Percentiles rank a stretch among this genome's conserved stretches.
Conservation (phyloP, 2,329 filamentous ascomycete species). For the Nakataea oryzae region DNA sequence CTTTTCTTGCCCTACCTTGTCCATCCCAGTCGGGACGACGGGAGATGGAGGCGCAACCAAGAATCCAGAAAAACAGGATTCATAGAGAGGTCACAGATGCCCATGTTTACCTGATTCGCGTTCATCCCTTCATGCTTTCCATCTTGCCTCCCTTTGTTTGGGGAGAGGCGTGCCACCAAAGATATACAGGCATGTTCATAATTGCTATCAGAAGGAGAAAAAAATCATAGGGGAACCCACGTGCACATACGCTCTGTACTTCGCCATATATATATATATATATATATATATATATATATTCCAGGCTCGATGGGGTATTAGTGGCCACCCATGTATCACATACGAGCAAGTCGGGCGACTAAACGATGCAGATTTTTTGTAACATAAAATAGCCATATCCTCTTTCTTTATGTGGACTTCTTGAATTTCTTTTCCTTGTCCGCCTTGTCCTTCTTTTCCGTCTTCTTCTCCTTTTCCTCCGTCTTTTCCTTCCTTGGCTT, state of each 20-base stretch:
- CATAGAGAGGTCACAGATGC: not conserved
- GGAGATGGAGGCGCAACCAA: no score
- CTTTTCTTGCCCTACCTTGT: no score
- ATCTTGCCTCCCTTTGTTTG: no score
- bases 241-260: not conserved
- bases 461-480: conserved; percentile 2
- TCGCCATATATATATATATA: no score
- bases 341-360: not conserved
- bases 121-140: no score
- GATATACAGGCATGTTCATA: no score
- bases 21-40: no score
- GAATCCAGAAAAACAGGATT: not conserved
- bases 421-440: not conserved
- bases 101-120: not conserved
- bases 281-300: no score
- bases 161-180: no score
- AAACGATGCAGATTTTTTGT: not conserved
- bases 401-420: not conserved
- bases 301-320: not conserved
- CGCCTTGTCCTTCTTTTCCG: not conserved
- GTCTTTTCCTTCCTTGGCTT: conserved; percentile 12
- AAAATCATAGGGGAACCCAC: no score
- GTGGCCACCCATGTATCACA: not conserved
- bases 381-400: not conserved
- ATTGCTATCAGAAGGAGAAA: no score